Base-by-base conservation (phyloP, 768 basidiomycete genomes). In the Mrakia hoshinonis region DNA sequence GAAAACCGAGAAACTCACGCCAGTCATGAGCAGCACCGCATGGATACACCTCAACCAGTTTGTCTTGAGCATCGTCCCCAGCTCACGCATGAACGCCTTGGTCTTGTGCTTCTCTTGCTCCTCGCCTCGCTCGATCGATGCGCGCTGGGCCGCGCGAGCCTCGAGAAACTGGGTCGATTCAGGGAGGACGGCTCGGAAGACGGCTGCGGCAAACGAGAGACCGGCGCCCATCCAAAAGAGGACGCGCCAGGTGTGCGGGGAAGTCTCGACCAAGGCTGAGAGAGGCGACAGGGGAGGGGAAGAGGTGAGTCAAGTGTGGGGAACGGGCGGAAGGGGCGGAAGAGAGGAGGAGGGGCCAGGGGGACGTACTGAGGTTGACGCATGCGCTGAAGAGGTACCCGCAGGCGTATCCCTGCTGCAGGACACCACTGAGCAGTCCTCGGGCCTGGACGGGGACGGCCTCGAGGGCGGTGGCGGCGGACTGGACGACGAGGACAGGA, bases 351-450 rank as follows among this genome's bases (percentile, higher is more conserved):
- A 24, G 13, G 24, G 10, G n/a, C n/a, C 4, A 24, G 24, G 13
- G 34, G 55, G 24, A 36, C 55, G 24, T 18, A 58, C 55, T 71
- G 46, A 75, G 69, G 69, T 75, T 74, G 26, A 73, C 62, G 55
- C 74, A 67, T 31, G 36, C 55, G 26, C 62, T 60, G 24, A 67
- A 48, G 13, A 68, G 60, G 78, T 88, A 94, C 1, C 93, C 93
- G 15, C 87, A 84, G 0, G 91, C 90, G 76, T 95, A 94, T 20
- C 91, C 93, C 77, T 94, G 86, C 75, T 96, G 94, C 6, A 97
- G 78, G 60, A 95, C 80, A 18, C 94, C 94, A 26, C 86, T 88
- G 3, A 87, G 87, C 2, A 96, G 80, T 26, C 95, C 95, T 78
- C 94, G 89, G 20, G 87, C 84, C 76, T 90, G 89, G 38, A 89